A percentile compares a stretch with the other conserved stretches of the same genome.
phyloP scores from a whole-genome alignment of 2,329 filamentous ascomycete genomes.

The Teratosphaeria gauchensis region DNA sequence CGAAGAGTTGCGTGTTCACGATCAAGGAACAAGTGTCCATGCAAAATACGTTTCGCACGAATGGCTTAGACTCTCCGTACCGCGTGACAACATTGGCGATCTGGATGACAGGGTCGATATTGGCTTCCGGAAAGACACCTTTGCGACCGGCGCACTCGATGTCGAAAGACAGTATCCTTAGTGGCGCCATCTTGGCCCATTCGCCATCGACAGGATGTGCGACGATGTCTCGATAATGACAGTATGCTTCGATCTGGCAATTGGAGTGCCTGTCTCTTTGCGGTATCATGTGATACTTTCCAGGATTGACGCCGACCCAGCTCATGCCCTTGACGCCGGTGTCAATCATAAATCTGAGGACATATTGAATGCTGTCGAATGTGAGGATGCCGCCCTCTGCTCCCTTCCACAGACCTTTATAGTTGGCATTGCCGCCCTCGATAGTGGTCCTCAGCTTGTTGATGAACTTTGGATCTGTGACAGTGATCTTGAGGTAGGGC shows the following conservation, averaged over 20 bases:
- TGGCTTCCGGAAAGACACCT: constrained; percentile 90
- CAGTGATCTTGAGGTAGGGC: constrained; percentile 86
- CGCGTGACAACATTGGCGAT: constrained; percentile 93
- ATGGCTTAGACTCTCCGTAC: constrained; percentile 92
- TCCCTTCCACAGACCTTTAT: constrained; percentile 78
- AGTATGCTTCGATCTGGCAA: constrained; percentile 88
- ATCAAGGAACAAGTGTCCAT: constrained; percentile 86
- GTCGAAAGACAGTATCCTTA: constrained; percentile 90
- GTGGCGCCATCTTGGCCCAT: constrained; percentile 95
- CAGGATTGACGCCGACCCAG: constrained; percentile 79
- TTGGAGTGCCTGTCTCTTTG: constrained; percentile 67
- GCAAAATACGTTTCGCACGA: constrained; percentile 93
- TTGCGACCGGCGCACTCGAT: constrained; percentile 98
- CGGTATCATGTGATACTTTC: constrained; percentile 62
- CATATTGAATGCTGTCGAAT: constrained; percentile 92
- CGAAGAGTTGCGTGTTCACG: constrained; percentile 85
- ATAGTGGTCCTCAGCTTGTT: constrained; percentile 64
- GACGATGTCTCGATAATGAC: constrained; percentile 74
- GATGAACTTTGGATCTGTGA: constrained; percentile 81
- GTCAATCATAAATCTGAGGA: constrained; percentile 96
- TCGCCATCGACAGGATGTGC: constrained; percentile 83
- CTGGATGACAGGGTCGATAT: constrained; percentile 89
- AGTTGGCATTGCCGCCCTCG: constrained; percentile 70
- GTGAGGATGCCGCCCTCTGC: constrained; percentile 67
- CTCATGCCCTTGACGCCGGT: constrained; percentile 93